These are phyloP conservation scores for Cutaneotrichosporon cyanovorans DNA, from an alignment of 1,284 basidiomycete species.

Conservation along the genomic window DNA sequence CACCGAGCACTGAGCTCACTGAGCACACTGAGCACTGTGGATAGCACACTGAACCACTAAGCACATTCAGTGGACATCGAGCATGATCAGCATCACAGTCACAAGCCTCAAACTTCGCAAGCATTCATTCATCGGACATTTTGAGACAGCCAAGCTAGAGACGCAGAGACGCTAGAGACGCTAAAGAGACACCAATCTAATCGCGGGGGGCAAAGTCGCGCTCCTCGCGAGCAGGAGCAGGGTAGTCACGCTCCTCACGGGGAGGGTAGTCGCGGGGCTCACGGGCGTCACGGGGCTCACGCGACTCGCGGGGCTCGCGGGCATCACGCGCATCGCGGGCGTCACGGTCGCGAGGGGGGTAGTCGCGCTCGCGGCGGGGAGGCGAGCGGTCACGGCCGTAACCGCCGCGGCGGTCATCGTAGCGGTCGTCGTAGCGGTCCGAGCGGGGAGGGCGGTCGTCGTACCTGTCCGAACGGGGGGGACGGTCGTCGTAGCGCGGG, in stretches of 20 bases:
- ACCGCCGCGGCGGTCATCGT: slow-evolving; percentile 16
- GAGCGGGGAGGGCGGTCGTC: slow-evolving; percentile 19
- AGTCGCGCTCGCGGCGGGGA: slow-evolving; percentile 13
- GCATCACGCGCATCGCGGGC: not conserved
- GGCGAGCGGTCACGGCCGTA: slow-evolving; percentile 17
- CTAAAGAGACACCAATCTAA: not conserved
- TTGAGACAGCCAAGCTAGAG: not conserved
- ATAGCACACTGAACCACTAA: too few relatives aligned
- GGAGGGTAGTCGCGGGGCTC: not conserved
- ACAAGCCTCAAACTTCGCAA: too few relatives aligned
- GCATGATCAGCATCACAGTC: too few relatives aligned
- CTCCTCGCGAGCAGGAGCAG: slow-evolving; percentile 14
- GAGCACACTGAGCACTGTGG: too few relatives aligned
- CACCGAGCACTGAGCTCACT: too few relatives aligned
- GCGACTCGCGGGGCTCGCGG: slow-evolving; percentile 16
- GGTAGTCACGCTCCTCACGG: slow-evolving; percentile 4
- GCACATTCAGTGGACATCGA: too few relatives aligned
- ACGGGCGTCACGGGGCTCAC: slow-evolving; percentile 20
- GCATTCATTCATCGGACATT: not conserved
- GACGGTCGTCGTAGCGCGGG: slow-evolving; percentile 10
- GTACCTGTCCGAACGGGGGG: slow-evolving; percentile 1
- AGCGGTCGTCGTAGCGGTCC: slow-evolving; percentile 22
- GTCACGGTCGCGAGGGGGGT: not conserved
- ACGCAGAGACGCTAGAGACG: too few relatives aligned
- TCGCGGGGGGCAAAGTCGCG: slow-evolving; percentile 3